Evolutionary conservation across 2,329 filamentous ascomycete species (phyloP), one percentile per base, ranked within the genome.

Genomic region (Blastomyces parvus): DNA sequence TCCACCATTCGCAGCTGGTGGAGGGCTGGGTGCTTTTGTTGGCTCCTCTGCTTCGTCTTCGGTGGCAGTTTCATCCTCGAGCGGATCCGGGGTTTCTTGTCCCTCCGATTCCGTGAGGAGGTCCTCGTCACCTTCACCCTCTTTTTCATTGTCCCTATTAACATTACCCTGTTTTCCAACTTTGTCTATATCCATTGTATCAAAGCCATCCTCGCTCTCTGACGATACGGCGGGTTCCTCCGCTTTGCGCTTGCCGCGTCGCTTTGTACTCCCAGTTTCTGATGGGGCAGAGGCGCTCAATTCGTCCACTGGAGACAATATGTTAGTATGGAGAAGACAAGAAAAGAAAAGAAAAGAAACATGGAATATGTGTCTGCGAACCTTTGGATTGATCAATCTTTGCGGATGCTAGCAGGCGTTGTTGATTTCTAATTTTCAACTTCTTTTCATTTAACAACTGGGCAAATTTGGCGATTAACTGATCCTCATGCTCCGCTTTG

Each of bases 391-490:
- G 67, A 68, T 82, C 77, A 22, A 79, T 67, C 62, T 81, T 81
- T 9, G 80, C 81, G 38, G 77, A 75, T 19, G 79, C 78, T 17
- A 86, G 70, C 6, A 86, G 71, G 27, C 84, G 78, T 69, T 84
- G 83, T 71, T 86, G 83, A 67, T 86, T 84, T 59, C 85, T 75
- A 59, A 87, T 86, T 70, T 87, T 87, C 6, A 84, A 76, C 74
- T 87, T 87, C 74, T 87, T 87, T 66, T 82, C 80, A 64, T 87
- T 87, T 9, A 87, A 73, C 30, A 87, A 69, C 58, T 80, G 78
- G 61, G 79, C 79, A 65, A 86, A 86, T 69, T 84, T 85, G 62
- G 78, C 76, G n/a, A 87, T 72, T 66, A 87, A 73, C 56, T 81
- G 78, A 22, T 80, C 77, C 66, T 87, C 84, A 64, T 86, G 80